Base-by-base conservation (phyloP, 2,329 filamentous ascomycete genomes). In the Neonectria sp. region DNA sequence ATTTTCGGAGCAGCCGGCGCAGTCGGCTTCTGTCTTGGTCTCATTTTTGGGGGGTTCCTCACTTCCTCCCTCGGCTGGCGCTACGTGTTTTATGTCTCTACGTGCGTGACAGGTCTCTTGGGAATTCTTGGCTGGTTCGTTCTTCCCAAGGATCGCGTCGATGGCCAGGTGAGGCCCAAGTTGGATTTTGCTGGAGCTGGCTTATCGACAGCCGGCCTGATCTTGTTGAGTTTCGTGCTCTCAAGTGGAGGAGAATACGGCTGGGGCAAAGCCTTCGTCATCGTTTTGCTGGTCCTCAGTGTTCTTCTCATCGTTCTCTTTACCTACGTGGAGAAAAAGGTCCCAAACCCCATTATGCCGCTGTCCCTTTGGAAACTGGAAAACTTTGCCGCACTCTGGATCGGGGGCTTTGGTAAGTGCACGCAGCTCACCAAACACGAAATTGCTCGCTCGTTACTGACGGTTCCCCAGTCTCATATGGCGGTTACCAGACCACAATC, bases 191-290 rank as follows among this genome's bases (percentile, higher is more conserved):
- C 80, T 2, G 83, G 83, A 0, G 82, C 83, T 1, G 75, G 79
- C 1, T 70, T 84, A 12, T 84, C 82, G 0, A 85, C 82, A 0
- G 77, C 75, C 1, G 82, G 83, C 0, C 71, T 85, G 3, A 83
- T 85, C 21, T 63, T 85, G 8, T 78, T 85, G 13, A 82, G 82
- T 25, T 84, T 84, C 35, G 82, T 84, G 3, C 77, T 84, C 0
- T 83, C 82, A 1, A 82, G 82, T 64, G 83, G 83, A 3, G 82
- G 83, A 21, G 77, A 80, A n/a, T 85, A 84, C 65, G 83, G 83
- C 17, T 84, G 83, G 83, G 79, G 77, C 53, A 80, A 80, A 52
- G 79, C 83, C 1, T 84, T 84, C 56, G 82, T 84, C 62, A 84
- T 84, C 31, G 80, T 78, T 11, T 71, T 84, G 2, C 70, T 84